Evolutionary conservation across 176 grass and related monocot species (phyloP).

Genomic region (Oryza australiensis): DNA sequence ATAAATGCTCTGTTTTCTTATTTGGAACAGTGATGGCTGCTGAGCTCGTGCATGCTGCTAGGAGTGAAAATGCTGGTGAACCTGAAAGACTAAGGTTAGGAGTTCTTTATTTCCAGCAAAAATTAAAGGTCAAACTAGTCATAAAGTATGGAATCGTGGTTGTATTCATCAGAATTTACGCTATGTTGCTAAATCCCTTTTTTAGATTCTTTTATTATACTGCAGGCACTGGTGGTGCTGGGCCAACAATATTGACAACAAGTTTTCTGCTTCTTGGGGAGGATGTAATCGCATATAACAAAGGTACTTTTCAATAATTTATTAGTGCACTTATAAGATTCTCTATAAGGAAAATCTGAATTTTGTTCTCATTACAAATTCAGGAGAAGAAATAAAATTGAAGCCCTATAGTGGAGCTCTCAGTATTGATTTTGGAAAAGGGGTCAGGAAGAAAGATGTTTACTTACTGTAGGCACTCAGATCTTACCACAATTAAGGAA

Average conservation of each 20-base stretch:
- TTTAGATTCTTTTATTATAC: constrained; percentile 98
- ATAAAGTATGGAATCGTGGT: neutral
- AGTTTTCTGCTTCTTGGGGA: constrained; percentile 93
- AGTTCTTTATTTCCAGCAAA: constrained; percentile 28
- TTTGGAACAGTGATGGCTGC: constrained; percentile 56
- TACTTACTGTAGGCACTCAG: constrained; percentile 73
- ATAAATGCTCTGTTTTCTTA: constrained; percentile 5
- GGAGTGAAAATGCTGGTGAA: constrained; percentile 62
- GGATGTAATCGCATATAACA: constrained; percentile 96
- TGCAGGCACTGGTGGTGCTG: constrained; percentile 88
- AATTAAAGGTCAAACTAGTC: neutral
- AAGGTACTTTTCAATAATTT: constrained; percentile 51
- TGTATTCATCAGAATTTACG: neutral
- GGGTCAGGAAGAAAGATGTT: constrained; percentile 79
- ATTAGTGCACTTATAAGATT: neutral
- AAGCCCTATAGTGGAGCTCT: constrained; percentile 90
- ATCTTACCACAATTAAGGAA: neutral
- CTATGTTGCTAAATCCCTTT: constrained; percentile 53
- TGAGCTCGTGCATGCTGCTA: constrained; percentile 62
- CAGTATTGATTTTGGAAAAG: constrained; percentile 93
- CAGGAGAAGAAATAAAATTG: constrained; percentile 83
- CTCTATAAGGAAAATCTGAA: constrained; percentile 6
- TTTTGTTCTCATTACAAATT: constrained; percentile 32
- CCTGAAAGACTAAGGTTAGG: constrained; percentile 96
- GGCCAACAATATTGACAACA: constrained; percentile 88